Evolutionary conservation across 1,139 yeast genomes (phyloP).

Genomic region (Debaryomyces sp.): DNA sequence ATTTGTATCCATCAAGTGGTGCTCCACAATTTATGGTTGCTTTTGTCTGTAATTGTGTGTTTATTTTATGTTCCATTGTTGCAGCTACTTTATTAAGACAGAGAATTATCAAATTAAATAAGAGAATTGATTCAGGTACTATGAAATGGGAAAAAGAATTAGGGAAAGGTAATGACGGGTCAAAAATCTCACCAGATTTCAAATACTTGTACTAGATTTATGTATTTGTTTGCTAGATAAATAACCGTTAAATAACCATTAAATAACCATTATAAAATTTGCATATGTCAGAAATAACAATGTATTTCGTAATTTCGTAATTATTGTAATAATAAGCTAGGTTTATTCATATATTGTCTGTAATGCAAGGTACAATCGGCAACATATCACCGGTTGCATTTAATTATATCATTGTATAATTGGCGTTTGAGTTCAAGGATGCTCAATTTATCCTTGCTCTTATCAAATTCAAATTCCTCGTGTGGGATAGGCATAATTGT

Average conservation of each 20-base stretch:
- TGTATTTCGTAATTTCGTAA: background rate
- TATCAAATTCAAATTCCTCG: conserved; percentile 82
- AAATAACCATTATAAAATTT: background rate
- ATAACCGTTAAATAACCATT: no score
- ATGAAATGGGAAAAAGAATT: conserved; percentile 56
- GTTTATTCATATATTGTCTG: background rate
- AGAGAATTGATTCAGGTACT: conserved; percentile 45
- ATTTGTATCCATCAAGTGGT: conserved; percentile 43
- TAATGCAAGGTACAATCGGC: background rate
- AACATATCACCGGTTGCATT: conserved; percentile 11
- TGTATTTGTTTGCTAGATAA: background rate
- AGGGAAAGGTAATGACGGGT: conserved; percentile 50
- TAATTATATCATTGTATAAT: conserved; percentile 64
- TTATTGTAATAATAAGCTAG: background rate
- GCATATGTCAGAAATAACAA: background rate
- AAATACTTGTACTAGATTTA: conserved; percentile 36
- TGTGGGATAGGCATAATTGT: conserved; percentile 70
- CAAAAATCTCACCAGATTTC: conserved; percentile 45
- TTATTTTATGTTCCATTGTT: conserved; percentile 41
- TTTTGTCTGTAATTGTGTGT: conserved; percentile 52
- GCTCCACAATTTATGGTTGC: conserved; percentile 52
- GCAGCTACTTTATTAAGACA: conserved; percentile 44
- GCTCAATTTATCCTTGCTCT: conserved; percentile 68
- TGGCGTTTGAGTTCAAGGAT: conserved; percentile 70
- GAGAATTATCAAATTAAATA: conserved; percentile 42